Evolutionary conservation across 768 basidiomycete species (phyloP).

Genomic region (Antrodiella citrinella): DNA sequence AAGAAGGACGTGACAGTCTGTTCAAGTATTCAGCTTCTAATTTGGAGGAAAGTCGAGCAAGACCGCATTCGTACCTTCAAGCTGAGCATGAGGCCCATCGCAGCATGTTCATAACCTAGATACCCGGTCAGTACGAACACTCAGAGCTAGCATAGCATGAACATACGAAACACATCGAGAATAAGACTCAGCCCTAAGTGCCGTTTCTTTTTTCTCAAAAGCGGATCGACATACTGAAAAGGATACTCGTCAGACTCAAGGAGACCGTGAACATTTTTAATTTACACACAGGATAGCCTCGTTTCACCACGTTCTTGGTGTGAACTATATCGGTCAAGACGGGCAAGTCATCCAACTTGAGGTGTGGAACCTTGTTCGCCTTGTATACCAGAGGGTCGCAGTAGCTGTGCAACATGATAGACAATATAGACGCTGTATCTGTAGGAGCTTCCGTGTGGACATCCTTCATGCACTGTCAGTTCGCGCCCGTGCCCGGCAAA

Average conservation of each 20-base stretch:
- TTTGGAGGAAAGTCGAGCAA: no score
- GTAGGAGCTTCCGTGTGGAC: slow-evolving; percentile 23
- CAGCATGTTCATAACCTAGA: background rate
- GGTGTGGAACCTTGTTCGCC: slow-evolving; percentile 20
- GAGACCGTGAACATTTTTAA: background rate
- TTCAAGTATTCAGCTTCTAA: no score
- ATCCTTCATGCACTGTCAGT: background rate
- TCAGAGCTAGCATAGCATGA: slow-evolving; percentile 11
- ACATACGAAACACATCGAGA: slow-evolving; percentile 9
- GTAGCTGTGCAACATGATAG: slow-evolving; percentile 28
- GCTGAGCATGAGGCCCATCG: background rate
- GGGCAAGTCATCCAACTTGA: slow-evolving; percentile 24
- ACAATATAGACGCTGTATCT: slow-evolving; percentile 33
- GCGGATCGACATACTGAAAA: slow-evolving; percentile 26
- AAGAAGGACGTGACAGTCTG: slow-evolving; percentile 16
- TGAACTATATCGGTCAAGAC: slow-evolving; percentile 18
- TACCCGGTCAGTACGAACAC: slow-evolving; percentile 10
- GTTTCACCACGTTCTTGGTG: slow-evolving; percentile 12
- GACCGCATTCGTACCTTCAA: slow-evolving; percentile 9
- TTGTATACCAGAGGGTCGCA: slow-evolving; percentile 24
- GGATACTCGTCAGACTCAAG: background rate
- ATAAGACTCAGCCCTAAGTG: slow-evolving; percentile 23
- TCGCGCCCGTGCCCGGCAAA: background rate
- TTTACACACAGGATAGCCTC: slow-evolving; percentile 18
- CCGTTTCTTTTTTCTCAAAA: slow-evolving; percentile 2